Evolutionary conservation across 1,284 basidiomycete genomes (phyloP).

Genomic region (Pseudozyma sp.): DNA sequence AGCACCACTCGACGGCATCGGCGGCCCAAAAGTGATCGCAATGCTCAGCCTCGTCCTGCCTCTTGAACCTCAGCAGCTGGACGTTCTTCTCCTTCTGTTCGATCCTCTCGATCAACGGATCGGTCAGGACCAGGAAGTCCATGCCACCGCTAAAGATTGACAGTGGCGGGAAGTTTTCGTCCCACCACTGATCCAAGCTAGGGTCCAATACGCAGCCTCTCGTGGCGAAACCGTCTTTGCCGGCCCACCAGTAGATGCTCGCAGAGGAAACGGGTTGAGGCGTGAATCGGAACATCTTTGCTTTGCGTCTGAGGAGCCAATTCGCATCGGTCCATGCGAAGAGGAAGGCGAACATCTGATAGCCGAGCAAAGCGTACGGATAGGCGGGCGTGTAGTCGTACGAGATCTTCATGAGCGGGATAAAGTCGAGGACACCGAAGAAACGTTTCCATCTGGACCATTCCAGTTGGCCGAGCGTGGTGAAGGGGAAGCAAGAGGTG

Average conservation of each 20-base stretch:
- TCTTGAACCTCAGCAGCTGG: slow-evolving; percentile 72
- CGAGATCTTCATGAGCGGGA: slow-evolving; percentile 75
- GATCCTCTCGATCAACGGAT: slow-evolving; percentile 62
- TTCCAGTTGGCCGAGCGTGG: slow-evolving; percentile 65
- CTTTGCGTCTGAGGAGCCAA: slow-evolving; percentile 73
- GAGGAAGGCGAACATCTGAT: slow-evolving; percentile 75
- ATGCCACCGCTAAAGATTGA: slow-evolving; percentile 72
- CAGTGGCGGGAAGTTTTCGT: slow-evolving; percentile 75
- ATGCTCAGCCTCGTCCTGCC: slow-evolving; percentile 72
- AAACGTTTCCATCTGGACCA: slow-evolving; percentile 74
- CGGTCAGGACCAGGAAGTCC: slow-evolving; percentile 65
- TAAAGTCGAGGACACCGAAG: slow-evolving; percentile 76
- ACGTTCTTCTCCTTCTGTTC: slow-evolving; percentile 69
- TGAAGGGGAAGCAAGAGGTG: slow-evolving; percentile 75
- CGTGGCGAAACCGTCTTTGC: slow-evolving; percentile 74
- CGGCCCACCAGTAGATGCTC: slow-evolving; percentile 75
- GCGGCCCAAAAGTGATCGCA: slow-evolving; percentile 73
- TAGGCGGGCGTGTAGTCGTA: slow-evolving; percentile 74
- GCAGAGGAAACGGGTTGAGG: slow-evolving; percentile 74
- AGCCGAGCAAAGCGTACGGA: slow-evolving; percentile 68
- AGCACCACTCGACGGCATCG: slow-evolving; percentile 75
- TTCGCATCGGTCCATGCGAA: slow-evolving; percentile 76
- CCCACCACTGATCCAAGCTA: slow-evolving; percentile 72
- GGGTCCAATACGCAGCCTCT: slow-evolving; percentile 74
- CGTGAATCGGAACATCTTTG: slow-evolving; percentile 77